A percentile compares a stretch with the other conserved stretches of the same genome.
These are phyloP conservation scores for Chrysochromulina tobinii DNA, from an alignment of 78 protist genomes.

Conservation along the genomic window DNA sequence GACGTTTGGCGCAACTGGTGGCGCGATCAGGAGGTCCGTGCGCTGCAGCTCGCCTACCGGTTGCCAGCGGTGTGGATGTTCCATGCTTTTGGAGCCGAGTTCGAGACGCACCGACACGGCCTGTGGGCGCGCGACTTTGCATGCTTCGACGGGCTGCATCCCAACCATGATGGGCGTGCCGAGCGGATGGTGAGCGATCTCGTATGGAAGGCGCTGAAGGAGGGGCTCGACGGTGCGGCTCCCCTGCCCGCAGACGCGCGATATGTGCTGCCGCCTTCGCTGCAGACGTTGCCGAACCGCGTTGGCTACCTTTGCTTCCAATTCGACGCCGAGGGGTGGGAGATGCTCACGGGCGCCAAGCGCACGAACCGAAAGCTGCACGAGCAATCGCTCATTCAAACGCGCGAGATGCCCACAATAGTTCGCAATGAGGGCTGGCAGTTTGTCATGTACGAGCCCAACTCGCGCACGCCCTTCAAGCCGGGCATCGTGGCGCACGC, in stretches of 20 bases:
- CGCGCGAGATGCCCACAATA: too few species aligned
- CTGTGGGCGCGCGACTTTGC: neutral
- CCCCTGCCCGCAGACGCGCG: neutral
- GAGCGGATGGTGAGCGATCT: neutral
- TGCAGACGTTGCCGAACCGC: neutral
- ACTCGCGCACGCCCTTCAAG: too few species aligned
- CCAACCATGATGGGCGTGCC: neutral
- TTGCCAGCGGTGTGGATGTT: neutral
- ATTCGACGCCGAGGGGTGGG: neutral
- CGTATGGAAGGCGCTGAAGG: neutral
- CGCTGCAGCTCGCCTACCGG: neutral
- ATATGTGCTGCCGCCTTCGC: neutral
- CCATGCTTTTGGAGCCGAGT: neutral
- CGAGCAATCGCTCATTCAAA: too few species aligned
- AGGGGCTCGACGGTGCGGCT: neutral
- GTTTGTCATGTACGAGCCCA: too few species aligned
- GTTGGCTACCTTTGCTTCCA: neutral
- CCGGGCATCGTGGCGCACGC: too few species aligned
- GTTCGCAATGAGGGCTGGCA: too few species aligned
- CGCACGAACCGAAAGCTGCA: too few species aligned
- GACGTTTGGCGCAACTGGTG: neutral
- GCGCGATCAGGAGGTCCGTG: neutral
- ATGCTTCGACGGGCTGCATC: neutral
- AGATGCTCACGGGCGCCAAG: too few species aligned
- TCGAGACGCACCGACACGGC: neutral